Percentiles rank a stretch among this genome's conserved stretches.
Evolutionary conservation across 129 eudicot genomes (phyloP).

Genomic region (Artemisia tridentata): DNA sequence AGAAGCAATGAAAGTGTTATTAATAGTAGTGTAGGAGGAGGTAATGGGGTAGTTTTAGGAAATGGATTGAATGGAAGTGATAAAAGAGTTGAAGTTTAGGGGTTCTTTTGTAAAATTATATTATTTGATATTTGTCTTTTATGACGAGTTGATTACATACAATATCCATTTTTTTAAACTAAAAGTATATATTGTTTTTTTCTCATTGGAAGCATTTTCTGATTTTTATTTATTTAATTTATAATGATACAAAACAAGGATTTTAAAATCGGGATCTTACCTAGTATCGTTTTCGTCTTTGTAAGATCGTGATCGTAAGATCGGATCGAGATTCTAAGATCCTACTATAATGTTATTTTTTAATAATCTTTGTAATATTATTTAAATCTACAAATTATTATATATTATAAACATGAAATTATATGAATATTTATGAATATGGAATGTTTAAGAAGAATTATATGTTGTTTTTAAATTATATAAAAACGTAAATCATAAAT

Average conservation of each 20-base stretch:
- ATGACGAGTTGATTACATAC: slow-evolving; percentile 11
- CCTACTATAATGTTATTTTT: no score
- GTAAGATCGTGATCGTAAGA: no score
- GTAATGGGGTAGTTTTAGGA: slow-evolving; percentile 24
- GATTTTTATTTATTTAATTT: neutral
- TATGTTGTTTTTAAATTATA: no score
- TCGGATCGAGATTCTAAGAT: no score
- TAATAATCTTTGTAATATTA: no score
- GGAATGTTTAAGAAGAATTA: no score
- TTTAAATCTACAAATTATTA: no score
- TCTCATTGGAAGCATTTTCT: slow-evolving; percentile 10
- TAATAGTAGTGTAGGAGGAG: slow-evolving; percentile 29
- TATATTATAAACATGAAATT: no score
- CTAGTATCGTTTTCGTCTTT: no score
- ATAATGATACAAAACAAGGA: slow-evolving; percentile 8
- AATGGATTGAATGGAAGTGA: slow-evolving; percentile 27
- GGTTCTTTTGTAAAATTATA: neutral
- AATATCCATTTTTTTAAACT: slow-evolving; percentile 16
- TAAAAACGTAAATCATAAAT: no score
- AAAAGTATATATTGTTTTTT: slow-evolving; percentile 19
- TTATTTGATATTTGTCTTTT: slow-evolving; percentile 22
- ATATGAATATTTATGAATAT: no score
- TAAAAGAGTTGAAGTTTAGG: slow-evolving; percentile 45
- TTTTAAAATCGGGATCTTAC: no score
- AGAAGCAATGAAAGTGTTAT: slow-evolving; percentile 25